These are phyloP conservation scores for Mycena sanguinolenta DNA, from an alignment of 768 basidiomycete genomes.

Conservation along the genomic window DNA sequence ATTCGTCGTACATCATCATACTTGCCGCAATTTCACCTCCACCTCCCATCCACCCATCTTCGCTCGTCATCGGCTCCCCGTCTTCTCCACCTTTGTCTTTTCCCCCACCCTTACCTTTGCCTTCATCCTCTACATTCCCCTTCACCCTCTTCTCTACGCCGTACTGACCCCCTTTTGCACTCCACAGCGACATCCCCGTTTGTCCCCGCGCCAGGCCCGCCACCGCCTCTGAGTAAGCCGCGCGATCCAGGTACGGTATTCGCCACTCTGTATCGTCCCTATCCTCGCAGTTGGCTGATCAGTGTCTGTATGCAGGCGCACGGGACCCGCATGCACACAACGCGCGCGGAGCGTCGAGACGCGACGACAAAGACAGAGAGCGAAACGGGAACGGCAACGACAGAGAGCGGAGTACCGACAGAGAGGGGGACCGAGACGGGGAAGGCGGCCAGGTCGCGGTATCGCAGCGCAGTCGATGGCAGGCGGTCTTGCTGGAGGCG, in stretches of 20 bases:
- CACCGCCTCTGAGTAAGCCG: slow-evolving; percentile 32
- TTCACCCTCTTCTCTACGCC: neutral
- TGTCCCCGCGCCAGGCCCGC: slow-evolving; percentile 46
- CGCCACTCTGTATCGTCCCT: neutral
- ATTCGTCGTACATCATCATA: too few relatives aligned
- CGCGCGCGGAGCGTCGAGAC: too few relatives aligned
- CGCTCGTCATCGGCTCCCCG: too few relatives aligned
- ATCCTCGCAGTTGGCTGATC: neutral
- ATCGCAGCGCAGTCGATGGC: slow-evolving; percentile 85
- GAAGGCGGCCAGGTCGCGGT: slow-evolving; percentile 67
- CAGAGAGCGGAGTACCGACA: too few relatives aligned
- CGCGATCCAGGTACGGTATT: neutral
- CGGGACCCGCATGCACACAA: too few relatives aligned
- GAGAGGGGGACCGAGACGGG: neutral
- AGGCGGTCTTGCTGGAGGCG: slow-evolving; percentile 86
- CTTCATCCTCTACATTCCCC: too few relatives aligned
- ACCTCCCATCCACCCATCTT: too few relatives aligned
- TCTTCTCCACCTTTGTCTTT: too few relatives aligned
- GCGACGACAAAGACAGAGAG: too few relatives aligned
- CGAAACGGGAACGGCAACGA: slow-evolving; percentile 18
- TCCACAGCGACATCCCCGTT: slow-evolving; percentile 51
- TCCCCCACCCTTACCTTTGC: too few relatives aligned
- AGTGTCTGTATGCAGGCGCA: too few relatives aligned
- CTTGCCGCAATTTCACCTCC: too few relatives aligned
- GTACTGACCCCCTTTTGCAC: neutral